Percentiles rank a stretch among this genome's conserved stretches.
These are phyloP conservation scores for Adansonia grandidieri DNA, from an alignment of 441 rosid species.

Conservation along the genomic window DNA sequence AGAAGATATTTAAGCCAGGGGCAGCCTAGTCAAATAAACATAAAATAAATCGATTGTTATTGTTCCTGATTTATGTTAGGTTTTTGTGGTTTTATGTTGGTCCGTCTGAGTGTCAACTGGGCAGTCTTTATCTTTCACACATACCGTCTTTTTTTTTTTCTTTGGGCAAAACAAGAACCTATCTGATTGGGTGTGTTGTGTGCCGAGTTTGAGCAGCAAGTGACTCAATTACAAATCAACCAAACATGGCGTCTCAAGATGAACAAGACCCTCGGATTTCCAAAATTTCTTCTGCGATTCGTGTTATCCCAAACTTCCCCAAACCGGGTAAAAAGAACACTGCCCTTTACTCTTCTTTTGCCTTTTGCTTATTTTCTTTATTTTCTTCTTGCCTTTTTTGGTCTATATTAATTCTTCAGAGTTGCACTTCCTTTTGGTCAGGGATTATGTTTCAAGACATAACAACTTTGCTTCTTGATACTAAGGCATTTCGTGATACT, in stretches of 20 bases:
- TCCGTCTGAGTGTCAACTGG: neutral
- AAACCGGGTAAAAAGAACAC: slow-evolving; percentile 58
- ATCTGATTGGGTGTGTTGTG: neutral
- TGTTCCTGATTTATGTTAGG: neutral
- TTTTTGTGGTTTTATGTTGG: neutral
- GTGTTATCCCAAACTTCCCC: slow-evolving; percentile 93
- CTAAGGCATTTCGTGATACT: slow-evolving; percentile 79
- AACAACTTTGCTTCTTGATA: slow-evolving; percentile 86
- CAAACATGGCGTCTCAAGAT: slow-evolving; percentile 57
- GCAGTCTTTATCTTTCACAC: slow-evolving; percentile 10
- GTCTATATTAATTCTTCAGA: slow-evolving; percentile 15
- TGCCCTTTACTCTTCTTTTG: neutral
- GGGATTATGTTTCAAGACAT: slow-evolving; percentile 95
- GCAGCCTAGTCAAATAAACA: slow-evolving; percentile 19
- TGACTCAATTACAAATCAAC: slow-evolving; percentile 28
- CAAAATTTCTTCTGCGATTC: slow-evolving; percentile 69
- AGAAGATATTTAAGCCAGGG: slow-evolving; percentile 13
- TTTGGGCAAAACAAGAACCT: neutral
- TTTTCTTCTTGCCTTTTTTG: neutral
- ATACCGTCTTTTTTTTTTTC: neutral
- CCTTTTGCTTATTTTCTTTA: neutral
- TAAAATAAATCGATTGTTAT: neutral
- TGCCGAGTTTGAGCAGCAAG: slow-evolving; percentile 27
- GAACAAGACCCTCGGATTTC: slow-evolving; percentile 65
- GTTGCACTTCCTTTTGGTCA: slow-evolving; percentile 29